Conservation (phyloP, 2,329 filamentous ascomycete genomes). For the Talaromyces sp. region DNA sequence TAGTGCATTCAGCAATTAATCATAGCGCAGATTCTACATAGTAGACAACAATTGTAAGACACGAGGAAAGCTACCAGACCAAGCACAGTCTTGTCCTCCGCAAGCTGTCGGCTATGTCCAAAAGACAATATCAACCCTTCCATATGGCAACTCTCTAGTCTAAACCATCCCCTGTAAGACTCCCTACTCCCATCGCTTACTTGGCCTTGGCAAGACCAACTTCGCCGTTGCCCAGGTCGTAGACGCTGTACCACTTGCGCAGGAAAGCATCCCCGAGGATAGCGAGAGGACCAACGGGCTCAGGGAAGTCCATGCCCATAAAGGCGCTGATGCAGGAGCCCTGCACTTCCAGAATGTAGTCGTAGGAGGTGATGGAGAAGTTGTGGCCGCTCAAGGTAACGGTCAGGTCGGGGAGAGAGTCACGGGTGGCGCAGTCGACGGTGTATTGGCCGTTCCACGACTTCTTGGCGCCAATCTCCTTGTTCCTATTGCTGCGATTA, state of each 20-base stretch:
- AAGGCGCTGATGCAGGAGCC: slow-evolving; percentile 96
- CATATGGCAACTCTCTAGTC: background rate
- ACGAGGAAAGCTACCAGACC: slow-evolving; percentile 2
- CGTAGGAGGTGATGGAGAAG: slow-evolving; percentile 81
- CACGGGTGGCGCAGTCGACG: slow-evolving; percentile 79
- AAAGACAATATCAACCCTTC: background rate
- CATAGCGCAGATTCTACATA: slow-evolving; percentile 3
- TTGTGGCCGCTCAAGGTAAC: slow-evolving; percentile 88
- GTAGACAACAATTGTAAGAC: slow-evolving; percentile 5
- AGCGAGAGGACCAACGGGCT: slow-evolving; percentile 81
- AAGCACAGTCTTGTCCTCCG: slow-evolving; percentile 2
- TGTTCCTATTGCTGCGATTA: slow-evolving; percentile 55
- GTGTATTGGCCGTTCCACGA: slow-evolving; percentile 95
- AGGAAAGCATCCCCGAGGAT: slow-evolving; percentile 73
- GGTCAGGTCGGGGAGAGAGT: slow-evolving; percentile 79
- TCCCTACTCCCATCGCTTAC: slow-evolving; percentile 33
- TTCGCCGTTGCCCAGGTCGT: slow-evolving; percentile 82
- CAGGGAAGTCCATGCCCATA: slow-evolving; percentile 90
- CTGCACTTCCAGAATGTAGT: slow-evolving; percentile 94
- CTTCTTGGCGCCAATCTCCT: slow-evolving; percentile 97
- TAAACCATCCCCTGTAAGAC: background rate
- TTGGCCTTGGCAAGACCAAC: slow-evolving; percentile 87
- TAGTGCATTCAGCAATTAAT: background rate
- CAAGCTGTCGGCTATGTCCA: slow-evolving; percentile 3
- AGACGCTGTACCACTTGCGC: slow-evolving; percentile 71